Percentiles rank a stretch among this genome's conserved stretches.
phyloP scores from a whole-genome alignment of 805 yeast species.

The Ascoidea tarda region DNA sequence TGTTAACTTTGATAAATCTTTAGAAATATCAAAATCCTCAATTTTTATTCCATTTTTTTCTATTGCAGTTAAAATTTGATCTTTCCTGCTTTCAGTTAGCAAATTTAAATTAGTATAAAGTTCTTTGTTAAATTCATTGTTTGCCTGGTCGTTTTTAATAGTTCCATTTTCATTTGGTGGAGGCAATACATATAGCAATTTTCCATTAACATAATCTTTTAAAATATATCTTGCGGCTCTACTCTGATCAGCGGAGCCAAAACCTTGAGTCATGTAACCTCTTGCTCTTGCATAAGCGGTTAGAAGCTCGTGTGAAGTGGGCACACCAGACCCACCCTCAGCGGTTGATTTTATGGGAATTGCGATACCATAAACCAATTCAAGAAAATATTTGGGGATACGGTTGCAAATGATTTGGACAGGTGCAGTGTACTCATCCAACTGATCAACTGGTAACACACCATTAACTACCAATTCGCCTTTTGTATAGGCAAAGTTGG shows the following conservation, averaged over 20 bases:
- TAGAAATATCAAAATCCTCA: constrained; percentile 47
- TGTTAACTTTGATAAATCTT: constrained; percentile 57
- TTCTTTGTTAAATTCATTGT: constrained; percentile 58
- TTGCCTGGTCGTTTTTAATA: constrained; percentile 34
- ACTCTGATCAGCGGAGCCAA: constrained; percentile 92
- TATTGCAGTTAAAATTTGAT: constrained; percentile 56
- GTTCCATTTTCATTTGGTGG: constrained; percentile 67
- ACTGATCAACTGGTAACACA: constrained; percentile 95
- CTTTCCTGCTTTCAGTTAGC: constrained; percentile 60
- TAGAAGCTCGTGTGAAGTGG: constrained; percentile 79
- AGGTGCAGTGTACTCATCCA: constrained; percentile 87
- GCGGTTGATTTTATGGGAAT: constrained; percentile 60
- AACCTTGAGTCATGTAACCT: constrained; percentile 95
- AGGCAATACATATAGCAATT: constrained; percentile 69
- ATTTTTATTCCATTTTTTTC: constrained; percentile 32
- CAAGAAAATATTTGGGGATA: constrained; percentile 78
- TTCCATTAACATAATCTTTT: constrained; percentile 92
- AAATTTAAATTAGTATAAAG: constrained; percentile 42
- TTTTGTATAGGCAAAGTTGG: constrained; percentile 91
- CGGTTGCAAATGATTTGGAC: constrained; percentile 72
- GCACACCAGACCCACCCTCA: constrained; percentile 84
- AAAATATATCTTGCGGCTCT: constrained; percentile 86
- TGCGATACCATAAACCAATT: constrained; percentile 87
- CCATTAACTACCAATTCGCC: constrained; percentile 97
- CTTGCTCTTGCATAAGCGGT: constrained; percentile 92